Percentiles rank a stretch among this genome's conserved stretches.
Evolutionary conservation across 371 early-diverging fungal species (phyloP).

Genomic region (Apophysomyces ossiformis): DNA sequence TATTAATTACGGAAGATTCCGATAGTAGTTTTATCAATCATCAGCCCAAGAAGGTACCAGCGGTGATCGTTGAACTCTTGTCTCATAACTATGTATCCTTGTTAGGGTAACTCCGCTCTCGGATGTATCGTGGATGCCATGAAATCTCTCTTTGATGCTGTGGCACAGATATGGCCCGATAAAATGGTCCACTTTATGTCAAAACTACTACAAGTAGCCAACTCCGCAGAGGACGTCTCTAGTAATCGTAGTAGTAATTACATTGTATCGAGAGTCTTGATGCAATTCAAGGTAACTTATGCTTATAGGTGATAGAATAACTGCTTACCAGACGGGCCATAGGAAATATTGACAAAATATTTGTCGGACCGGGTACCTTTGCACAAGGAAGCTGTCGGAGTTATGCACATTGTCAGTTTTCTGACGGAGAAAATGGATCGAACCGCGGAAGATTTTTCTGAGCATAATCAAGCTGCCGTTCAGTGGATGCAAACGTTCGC

Average conservation of each 20-base stretch:
- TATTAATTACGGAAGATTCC: conserved; percentile 40
- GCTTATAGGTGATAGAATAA: background rate
- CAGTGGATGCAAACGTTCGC: conserved; percentile 43
- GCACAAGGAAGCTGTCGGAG: conserved; percentile 46
- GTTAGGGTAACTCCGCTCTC: conserved; percentile 24
- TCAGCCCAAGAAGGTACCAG: conserved; percentile 31
- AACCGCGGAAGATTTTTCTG: conserved; percentile 13
- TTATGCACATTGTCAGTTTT: conserved; percentile 37
- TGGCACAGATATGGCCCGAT: conserved; percentile 36
- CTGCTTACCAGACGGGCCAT: background rate
- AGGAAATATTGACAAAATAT: conserved; percentile 37
- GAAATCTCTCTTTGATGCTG: conserved; percentile 23
- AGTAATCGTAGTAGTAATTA: conserved; percentile 2
- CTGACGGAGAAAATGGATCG: conserved; percentile 31
- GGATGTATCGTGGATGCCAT: conserved; percentile 23
- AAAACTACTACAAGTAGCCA: conserved; percentile 8
- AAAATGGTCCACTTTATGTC: conserved; percentile 16
- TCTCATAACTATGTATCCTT: background rate
- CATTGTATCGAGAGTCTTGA: conserved; percentile 9
- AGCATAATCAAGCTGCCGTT: conserved; percentile 18
- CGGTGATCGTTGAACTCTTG: conserved; percentile 9
- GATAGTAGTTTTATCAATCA: conserved; percentile 44
- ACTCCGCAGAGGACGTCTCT: background rate
- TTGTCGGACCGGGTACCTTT: conserved; percentile 38
- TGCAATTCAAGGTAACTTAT: conserved; percentile 20